Base-by-base conservation (phyloP, 306 rosid species). In the Sicyos baderoa region DNA sequence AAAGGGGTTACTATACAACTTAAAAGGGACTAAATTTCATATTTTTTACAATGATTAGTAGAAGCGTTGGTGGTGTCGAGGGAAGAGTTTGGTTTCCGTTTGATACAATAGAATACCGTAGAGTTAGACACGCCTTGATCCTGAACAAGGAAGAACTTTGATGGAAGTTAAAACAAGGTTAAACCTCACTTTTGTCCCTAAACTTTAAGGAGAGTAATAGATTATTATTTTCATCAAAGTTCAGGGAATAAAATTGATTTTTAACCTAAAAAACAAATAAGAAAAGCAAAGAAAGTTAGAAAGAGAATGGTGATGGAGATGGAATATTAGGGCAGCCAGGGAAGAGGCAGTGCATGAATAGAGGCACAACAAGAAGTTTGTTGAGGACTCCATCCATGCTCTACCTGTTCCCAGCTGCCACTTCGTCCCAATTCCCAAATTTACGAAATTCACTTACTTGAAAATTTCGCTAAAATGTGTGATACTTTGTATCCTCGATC, bases 331-430 rank as follows among this genome's bases (percentile, higher is more conserved):
- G 16, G 45, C 21, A 83, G 95, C 96, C 97, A 91, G 97, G 96
- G 96, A 91, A 89, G 96, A 92, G 95, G 92, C 97, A 89, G 95
- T 89, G 97, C 96, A 92, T 89, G 93, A 83, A 88, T 76, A 60
- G 84, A 82, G 79, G 68, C 82, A 75, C 87, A 79, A 84, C 93
- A 73, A 12, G 17, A 53, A 53, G 56, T 9, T 18, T 18, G 57
- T 53, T 53, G 62, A 54, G 61, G 62, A 77, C 79, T 83, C 86
- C 92, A 89, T 84, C 86, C 96, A 87, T 92, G 97, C 92, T 83
- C 95, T 79, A 81, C 55, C 84, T 78, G 61, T 83, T 89, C 91
- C 92, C 96, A 59, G 74, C 53, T 75, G 65, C 59, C 74, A n/a
- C 57, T 72, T 14, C 9, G 42, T 50, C 17, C 22, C 17, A 68